Percentiles rank a stretch among this genome's conserved stretches.
These are phyloP conservation scores for Coemansia sp. DNA, from an alignment of 192 early-diverging fungal species.

Conservation along the genomic window DNA sequence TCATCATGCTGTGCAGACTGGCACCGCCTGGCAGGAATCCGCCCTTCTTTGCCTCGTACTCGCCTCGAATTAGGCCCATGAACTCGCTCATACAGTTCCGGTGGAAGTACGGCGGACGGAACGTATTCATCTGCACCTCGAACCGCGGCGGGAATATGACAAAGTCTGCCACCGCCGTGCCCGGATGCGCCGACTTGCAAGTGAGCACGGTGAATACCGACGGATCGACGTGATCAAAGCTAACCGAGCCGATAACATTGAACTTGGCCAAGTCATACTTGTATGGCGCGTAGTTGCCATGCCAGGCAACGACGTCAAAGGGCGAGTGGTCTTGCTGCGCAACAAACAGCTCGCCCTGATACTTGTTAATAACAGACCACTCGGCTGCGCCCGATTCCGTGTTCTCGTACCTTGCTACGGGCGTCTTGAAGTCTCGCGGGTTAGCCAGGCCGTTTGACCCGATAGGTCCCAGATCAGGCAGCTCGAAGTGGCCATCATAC, in stretches of 20 bases:
- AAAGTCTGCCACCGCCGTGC: conserved; percentile 89
- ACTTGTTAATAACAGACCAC: conserved; percentile 81
- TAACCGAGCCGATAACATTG: conserved; percentile 82
- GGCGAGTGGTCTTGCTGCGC: conserved; percentile 77
- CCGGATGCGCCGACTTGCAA: conserved; percentile 79
- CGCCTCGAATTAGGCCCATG: conserved; percentile 92
- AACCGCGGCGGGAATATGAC: conserved; percentile 96
- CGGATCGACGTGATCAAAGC: conserved; percentile 90
- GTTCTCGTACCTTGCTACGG: conserved; percentile 77
- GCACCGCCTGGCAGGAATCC: conserved; percentile 93
- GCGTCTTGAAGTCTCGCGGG: conserved; percentile 90
- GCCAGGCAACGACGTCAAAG: conserved; percentile 97
- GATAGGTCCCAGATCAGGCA: conserved; percentile 95
- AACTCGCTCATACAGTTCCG: conserved; percentile 98
- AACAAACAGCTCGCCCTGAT: conserved; percentile 75
- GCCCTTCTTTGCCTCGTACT: conserved; percentile 90
- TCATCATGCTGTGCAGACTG: conserved; percentile 77
- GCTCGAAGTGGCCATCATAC: conserved; percentile 85
- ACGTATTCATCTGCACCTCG: conserved; percentile 87
- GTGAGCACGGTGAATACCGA: conserved; percentile 96
- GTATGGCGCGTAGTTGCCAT: conserved; percentile 96
- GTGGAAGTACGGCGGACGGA: conserved; percentile 95
- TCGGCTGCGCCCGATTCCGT: conserved; percentile 22
- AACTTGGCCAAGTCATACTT: conserved; percentile 88
- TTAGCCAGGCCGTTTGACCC: conserved; percentile 95